Percentiles rank a stretch among this genome's conserved stretches.
Conservation (phyloP, 768 basidiomycete species). For the Boletus bicolor region DNA sequence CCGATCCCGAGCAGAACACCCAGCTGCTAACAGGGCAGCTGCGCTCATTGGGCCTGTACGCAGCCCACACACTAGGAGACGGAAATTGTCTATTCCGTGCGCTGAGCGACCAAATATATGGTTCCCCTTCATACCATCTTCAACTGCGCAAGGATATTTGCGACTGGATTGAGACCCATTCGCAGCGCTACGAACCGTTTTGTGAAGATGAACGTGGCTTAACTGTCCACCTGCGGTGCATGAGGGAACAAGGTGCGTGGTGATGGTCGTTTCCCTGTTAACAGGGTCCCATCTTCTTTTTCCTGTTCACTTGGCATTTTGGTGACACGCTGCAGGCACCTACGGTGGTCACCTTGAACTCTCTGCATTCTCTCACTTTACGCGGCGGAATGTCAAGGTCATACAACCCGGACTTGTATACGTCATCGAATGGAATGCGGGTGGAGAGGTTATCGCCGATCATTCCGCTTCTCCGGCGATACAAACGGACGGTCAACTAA, state of each 20-base stretch:
- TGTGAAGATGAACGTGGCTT: conserved; percentile 83
- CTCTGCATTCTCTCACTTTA: conserved; percentile 86
- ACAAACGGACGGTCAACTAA: conserved; percentile 22
- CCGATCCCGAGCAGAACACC: conserved; percentile 63
- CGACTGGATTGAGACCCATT: conserved; percentile 72
- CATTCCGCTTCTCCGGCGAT: conserved; percentile 25
- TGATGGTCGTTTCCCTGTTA: background rate
- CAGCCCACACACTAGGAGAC: conserved; percentile 83
- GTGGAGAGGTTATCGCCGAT: conserved; percentile 40
- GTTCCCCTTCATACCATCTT: conserved; percentile 65
- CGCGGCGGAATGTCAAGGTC: conserved; percentile 79
- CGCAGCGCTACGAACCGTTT: conserved; percentile 77
- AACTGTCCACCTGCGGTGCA: conserved; percentile 67
- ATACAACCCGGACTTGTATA: conserved; percentile 90
- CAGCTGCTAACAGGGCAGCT: conserved; percentile 71
- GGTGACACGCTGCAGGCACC: conserved; percentile 50
- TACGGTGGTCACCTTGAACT: conserved; percentile 94
- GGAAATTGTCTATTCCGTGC: conserved; percentile 95
- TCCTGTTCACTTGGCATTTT: conserved; percentile 5
- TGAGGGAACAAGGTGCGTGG: conserved; percentile 70
- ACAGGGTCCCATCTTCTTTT: conserved; percentile 8
- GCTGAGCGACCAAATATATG: conserved; percentile 82
- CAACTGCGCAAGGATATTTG: conserved; percentile 74
- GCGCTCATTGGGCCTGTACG: conserved; percentile 75
- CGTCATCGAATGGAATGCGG: conserved; percentile 79